Percentiles rank a stretch among this genome's conserved stretches.
Evolutionary conservation across 495 filamentous ascomycete genomes (phyloP).

Genomic region (Penicillium subrubescens): DNA sequence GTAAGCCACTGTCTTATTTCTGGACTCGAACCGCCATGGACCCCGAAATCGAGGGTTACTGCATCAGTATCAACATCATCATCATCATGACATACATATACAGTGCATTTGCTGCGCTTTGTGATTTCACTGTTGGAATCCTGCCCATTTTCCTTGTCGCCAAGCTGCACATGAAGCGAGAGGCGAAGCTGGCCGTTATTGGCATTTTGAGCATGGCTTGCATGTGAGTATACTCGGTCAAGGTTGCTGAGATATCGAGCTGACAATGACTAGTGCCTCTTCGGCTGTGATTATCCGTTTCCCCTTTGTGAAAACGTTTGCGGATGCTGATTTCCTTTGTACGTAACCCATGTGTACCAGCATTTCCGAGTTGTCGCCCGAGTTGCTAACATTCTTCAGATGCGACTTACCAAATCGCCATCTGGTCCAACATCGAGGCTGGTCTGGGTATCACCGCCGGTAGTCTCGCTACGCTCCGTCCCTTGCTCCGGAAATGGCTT

Average conservation of each 20-base stretch:
- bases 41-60: slow-evolving; percentile 35
- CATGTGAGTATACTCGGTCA: slow-evolving; percentile 33
- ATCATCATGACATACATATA: slow-evolving; percentile 47
- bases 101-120: slow-evolving; percentile 41
- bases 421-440: slow-evolving; percentile 50
- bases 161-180: slow-evolving; percentile 39
- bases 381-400: slow-evolving; percentile 23
- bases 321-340: slow-evolving; percentile 44
- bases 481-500: slow-evolving; percentile 42
- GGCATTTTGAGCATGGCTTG: slow-evolving; percentile 49
- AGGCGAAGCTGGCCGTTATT: slow-evolving; percentile 42
- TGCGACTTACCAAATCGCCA: slow-evolving; percentile 43
- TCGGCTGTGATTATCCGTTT: slow-evolving; percentile 44
- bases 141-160: slow-evolving; percentile 41
- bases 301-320: slow-evolving; percentile 43
- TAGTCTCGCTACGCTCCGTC: slow-evolving; percentile 50
- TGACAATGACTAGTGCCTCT: slow-evolving; percentile 34
- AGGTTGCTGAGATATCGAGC: neutral
- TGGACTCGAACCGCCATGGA: slow-evolving; percentile 38
- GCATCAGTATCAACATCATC: slow-evolving; percentile 39
- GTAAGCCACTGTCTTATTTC: slow-evolving; percentile 43
- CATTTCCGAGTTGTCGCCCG: neutral
- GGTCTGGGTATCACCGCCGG: slow-evolving; percentile 50
- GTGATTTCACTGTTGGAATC: slow-evolving; percentile 47
- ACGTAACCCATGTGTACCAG: slow-evolving; percentile 8